Base-by-base conservation (phyloP, 2,329 filamentous ascomycete genomes). In the Monosporascus sp. region DNA sequence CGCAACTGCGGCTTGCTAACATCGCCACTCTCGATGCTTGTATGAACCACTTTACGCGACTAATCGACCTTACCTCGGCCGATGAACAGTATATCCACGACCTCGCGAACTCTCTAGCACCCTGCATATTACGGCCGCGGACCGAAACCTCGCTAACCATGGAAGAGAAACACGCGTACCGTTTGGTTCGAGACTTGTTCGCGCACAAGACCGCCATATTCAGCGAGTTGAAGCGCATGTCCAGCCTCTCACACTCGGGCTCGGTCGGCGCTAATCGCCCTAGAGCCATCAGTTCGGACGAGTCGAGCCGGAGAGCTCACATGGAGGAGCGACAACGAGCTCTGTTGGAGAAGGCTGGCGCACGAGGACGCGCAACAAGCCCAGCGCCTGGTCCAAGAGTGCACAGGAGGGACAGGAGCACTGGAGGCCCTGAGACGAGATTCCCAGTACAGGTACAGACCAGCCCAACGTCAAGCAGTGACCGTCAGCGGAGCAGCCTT, bases 11-110 rank as follows among this genome's bases (percentile, higher is more conserved):
- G 56, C 85, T 99, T 53, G 91, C 94, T 59, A 99, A 99, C 70
- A 99, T 99, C 70, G 94, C 94, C 48, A 97, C 94, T n/a, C 84
- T 99, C 55, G 94, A 99, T 71, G 94, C 94, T 41, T 89, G 96
- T 68, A 96, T 95, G 80, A 97, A 96, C 60, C 94, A 99, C 73
- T 97, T 99, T 70, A 97, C 93, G 40, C 89, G 94, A 56, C 78
- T 99, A 55, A 95, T 99, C 67, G 94, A 99, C 70, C 80, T 99
- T 58, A 99, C 94, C 2, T 97, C 93, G 15, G 94, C 94, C 35
- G 93, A 96, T 62, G 94, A 99, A 68, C 76, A 84, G 44, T 99
- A 96, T 67, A 75, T 96, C 53, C 69, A 86, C 14, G 77, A 85
- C 38, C 81, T 99, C 40, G 89, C 91, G 2, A 84, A 85, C 26